Base-by-base conservation (phyloP, 352 stramenopile species). In the Globisporangium yorkense region DNA sequence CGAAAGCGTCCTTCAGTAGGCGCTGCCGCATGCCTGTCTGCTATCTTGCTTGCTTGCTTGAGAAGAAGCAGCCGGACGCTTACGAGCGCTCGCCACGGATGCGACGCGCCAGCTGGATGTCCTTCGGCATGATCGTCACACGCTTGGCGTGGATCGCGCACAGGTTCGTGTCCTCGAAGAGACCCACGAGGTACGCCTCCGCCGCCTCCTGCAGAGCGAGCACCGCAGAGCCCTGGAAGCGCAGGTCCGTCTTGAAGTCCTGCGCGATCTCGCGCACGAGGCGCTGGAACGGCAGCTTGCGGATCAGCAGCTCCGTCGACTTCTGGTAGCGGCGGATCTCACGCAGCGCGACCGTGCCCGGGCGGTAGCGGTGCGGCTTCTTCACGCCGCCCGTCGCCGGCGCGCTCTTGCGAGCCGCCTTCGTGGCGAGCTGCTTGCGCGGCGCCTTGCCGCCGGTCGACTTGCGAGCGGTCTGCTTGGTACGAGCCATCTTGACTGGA, bases 301-400 rank as follows among this genome's bases (percentile, higher is more conserved):
- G 92, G 59, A 99, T 82, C 47, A 99, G 69, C 21, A 99, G 81
- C 63, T 98, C 94, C 10, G 96, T 99, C 54, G 80, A 97, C 58
- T 88, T 89, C 83, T 99, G 97, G 78, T 98, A 99, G 47, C 83
- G 74, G 65, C 97, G 83, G 68, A 99, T 99, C 72, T 99, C 96
- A 77, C 88, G 84, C 20, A 99, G 75, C n/a, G 95, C 95, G 33
- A 81, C 67, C 75, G 94, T 87, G 64, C 91, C 91, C 2, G 84
- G 86, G 48, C 80, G 79, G 78, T 90, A 93, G 63, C 85, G 79
- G 69, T 87, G 72, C 21, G 75, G 91, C 81, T 98, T 98, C 90
- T 98, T 98, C 8, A 98, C 89, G 67, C 92, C 92, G 62, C 92
- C 92, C 1, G 81, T 91, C 46, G 88, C 82, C 37, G 92, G 92